Evolutionary conservation across 176 grass and related monocot genomes (phyloP), one percentile per base, ranked within the genome.

Genomic region (Hordeum marinum): DNA sequence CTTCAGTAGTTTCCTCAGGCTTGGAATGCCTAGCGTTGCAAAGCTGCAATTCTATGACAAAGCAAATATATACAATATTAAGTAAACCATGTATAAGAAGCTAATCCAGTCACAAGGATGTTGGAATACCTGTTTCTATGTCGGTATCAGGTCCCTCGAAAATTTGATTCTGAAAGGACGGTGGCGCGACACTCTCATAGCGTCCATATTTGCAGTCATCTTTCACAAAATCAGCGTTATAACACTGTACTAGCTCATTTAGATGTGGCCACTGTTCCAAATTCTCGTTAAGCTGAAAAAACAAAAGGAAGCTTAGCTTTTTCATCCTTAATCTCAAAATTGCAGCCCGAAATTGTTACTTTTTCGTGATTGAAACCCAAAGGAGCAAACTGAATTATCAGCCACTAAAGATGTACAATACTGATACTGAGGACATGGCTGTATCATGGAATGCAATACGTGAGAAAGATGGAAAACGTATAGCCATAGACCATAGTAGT

Each of bases 221-320:
- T 63, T 92, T 95, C 74, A 99, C 83, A 87, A 92, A 99, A 85
- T 99, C 91, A 83, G 93, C 90, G 64, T 92, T 99, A 65, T 96
- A 96, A 78, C 93, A 96, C 45, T 96, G 96, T 85, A 96, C 87
- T 82, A 99, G 85, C 60, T 99, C 96, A 79, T 91, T 99, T 42
- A 99, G 88, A 89, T 99, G 96, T 77, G 96, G 96, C 96, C 93
- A 99, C 41, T 99, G 93, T 17, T 99, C 96, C 89, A 99, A 84
- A 81, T 84, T 99, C 83, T 99, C 93, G 88, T 99, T 92, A 59
- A 99, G 76, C 96, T 99, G 89, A 81, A 84, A 89, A 37, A 15
- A 82, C 72, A 85, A 72, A 70, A 65, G 36, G 67, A 11, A 29
- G 37, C 14, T 84, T 74, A 74, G 83, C 39, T 69, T 85, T 63